phyloP scores from a whole-genome alignment of 2,329 filamentous ascomycete genomes.

The Aspergillus sp. region DNA sequence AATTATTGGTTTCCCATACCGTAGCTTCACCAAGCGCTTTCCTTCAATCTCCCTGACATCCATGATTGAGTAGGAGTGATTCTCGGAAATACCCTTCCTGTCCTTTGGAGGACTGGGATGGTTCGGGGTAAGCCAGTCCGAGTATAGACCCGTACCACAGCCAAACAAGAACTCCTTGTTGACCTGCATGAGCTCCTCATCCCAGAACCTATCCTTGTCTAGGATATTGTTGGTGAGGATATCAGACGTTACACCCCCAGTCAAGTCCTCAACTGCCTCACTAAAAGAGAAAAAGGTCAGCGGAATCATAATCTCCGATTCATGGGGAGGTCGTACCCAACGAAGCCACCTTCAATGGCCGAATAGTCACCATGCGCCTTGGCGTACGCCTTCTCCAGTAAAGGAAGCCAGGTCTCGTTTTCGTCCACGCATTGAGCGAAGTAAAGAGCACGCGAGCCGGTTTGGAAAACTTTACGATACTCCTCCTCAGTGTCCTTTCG shows the following conservation, averaged over 20 bases:
- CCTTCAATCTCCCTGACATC: conserved; percentile 61
- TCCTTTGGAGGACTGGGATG: conserved; percentile 36
- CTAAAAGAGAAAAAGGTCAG: conserved; percentile 23
- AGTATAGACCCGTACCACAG: conserved; percentile 47
- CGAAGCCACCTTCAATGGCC: conserved; percentile 72
- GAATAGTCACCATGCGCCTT: conserved; percentile 81
- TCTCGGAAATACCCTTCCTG: conserved; percentile 46
- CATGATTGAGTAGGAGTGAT: conserved; percentile 60
- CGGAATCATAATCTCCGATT: not conserved
- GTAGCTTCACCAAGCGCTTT: conserved; percentile 63
- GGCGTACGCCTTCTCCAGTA: conserved; percentile 18
- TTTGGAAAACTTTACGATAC: conserved; percentile 70
- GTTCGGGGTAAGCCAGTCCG: conserved; percentile 43
- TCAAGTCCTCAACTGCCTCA: conserved; percentile 60
- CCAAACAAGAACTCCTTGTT: conserved; percentile 69
- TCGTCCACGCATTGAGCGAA: conserved; percentile 18
- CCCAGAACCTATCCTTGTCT: conserved; percentile 79
- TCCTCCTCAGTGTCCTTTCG: conserved; percentile 70
- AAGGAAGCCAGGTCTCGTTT: conserved; percentile 19
- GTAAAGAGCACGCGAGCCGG: conserved; percentile 67
- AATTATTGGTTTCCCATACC: conserved; percentile 34
- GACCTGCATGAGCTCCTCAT: conserved; percentile 73
- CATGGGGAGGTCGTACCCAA: conserved; percentile 46
- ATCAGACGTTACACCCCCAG: conserved; percentile 52
- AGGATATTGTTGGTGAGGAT: conserved; percentile 48